Evolutionary conservation across 805 yeast species (phyloP).

Genomic region (Yarrowia hollandica): DNA sequence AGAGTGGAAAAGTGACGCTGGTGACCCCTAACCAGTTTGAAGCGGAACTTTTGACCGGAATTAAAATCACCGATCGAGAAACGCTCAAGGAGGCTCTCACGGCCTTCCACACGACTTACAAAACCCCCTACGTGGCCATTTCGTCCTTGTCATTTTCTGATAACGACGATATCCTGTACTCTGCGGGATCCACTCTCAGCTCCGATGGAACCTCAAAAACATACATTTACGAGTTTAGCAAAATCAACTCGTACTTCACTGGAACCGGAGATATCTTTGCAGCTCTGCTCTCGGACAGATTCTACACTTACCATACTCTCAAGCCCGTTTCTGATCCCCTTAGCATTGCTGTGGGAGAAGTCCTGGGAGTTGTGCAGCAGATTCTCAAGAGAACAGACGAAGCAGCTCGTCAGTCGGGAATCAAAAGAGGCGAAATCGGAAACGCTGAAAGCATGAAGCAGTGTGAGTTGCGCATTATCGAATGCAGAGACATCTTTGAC

Average conservation of each 20-base stretch:
- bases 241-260: constrained; percentile 78
- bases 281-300: constrained; percentile 69
- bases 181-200: constrained; percentile 48
- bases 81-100: constrained; percentile 51
- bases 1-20: constrained; percentile 56
- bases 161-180: constrained; percentile 42
- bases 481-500: constrained; percentile 38
- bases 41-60: constrained; percentile 65
- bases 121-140: constrained; percentile 62
- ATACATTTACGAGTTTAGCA: constrained; percentile 54
- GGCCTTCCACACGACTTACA: constrained; percentile 50
- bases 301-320: constrained; percentile 29
- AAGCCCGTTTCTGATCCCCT: constrained; percentile 36
- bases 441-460: constrained; percentile 59
- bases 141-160: constrained; percentile 52
- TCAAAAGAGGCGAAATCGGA: constrained; percentile 41
- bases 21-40: constrained; percentile 93
- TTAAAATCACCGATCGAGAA: constrained; percentile 46
- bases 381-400: constrained; percentile 42
- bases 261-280: constrained; percentile 95
- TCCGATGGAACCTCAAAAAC: constrained; percentile 31
- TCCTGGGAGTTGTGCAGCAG: constrained; percentile 50
- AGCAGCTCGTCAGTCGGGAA: constrained; percentile 30
- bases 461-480: constrained; percentile 70
- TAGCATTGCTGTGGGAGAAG: constrained; percentile 43